Evolutionary conservation across 2,329 filamentous ascomycete species (phyloP), one percentile per base, ranked within the genome.

Genomic region (Pseudocercospora eumusae): DNA sequence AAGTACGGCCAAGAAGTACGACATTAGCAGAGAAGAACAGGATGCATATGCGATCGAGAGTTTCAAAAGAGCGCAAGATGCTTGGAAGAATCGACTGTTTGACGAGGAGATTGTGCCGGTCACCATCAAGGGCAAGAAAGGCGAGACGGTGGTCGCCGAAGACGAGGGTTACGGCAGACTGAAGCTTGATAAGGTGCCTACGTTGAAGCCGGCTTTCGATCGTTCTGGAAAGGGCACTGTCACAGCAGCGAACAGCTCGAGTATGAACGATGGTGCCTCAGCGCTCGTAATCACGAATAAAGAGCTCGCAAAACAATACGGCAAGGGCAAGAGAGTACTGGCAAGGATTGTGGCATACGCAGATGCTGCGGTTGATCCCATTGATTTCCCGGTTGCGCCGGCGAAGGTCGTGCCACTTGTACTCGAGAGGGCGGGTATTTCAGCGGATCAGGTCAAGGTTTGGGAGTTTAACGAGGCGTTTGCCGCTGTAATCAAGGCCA

Each of bases 391-490:
- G 13, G 82, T 97, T 49, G 95, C 95, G 1, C 95, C 95, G 0
- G 85, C 95, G 42, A 93, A 96, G 77, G 93, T 93, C 4, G 93
- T 98, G 0, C 92, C 93, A 2, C 86, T 97, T 70, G 93, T 93
- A 10, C 83, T 99, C 56, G 85, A 92, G 77, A 85, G 93, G 61
- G 95, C 95, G 0, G 93, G 93, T 10, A 93, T 99, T 68, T 91
- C 86, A 67, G 92, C 93, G 78, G 89, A 96, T 52, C 90, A 98
- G 76, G 92, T 99, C 50, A 88, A 93, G 4, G 81, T 97, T 21
- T 98, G 95, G 93, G 95, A 98, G 76, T 96, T 99, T 78, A 99
- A 99, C 77, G 95, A 99, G 80, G 95, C 95, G 0, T 99, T 99
- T 75, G 93, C 95, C 27, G 91, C 91, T 4, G 93, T 97, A 28